Percentiles rank a stretch among this genome's conserved stretches.
These are phyloP conservation scores for Gossypium gossypioides DNA, from an alignment of 441 rosid species.

Conservation along the genomic window DNA sequence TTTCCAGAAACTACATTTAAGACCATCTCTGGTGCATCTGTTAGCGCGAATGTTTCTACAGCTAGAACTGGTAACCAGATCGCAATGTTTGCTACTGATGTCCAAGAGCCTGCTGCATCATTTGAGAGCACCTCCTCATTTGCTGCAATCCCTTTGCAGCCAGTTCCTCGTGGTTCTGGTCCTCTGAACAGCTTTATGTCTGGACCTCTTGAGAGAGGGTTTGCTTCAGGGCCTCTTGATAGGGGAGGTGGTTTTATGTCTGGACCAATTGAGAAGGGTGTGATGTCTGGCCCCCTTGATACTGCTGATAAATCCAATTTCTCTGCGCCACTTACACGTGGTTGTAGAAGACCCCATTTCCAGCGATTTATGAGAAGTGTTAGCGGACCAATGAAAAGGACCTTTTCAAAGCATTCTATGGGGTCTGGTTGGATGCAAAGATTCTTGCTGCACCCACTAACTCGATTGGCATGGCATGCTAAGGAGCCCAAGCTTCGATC, in stretches of 20 bases:
- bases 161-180: slow-evolving; percentile 80
- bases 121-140: slow-evolving; percentile 92
- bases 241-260: slow-evolving; percentile 83
- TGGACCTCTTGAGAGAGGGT: slow-evolving; percentile 87
- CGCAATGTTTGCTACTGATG: slow-evolving; percentile 59
- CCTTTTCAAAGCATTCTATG: slow-evolving; percentile 67
- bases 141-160: slow-evolving; percentile 87
- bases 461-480: slow-evolving; percentile 58
- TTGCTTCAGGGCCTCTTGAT: slow-evolving; percentile 84
- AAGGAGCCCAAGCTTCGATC: slow-evolving; percentile 57
- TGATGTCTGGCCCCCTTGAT: slow-evolving; percentile 92
- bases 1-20: slow-evolving; percentile 79
- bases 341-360: slow-evolving; percentile 52
- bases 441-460: slow-evolving; percentile 62
- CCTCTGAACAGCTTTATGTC: slow-evolving; percentile 82
- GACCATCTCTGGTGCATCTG: slow-evolving; percentile 90
- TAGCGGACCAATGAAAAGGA: slow-evolving; percentile 83
- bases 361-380: slow-evolving; percentile 71
- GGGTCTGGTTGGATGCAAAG: slow-evolving; percentile 73
- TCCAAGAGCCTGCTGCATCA: slow-evolving; percentile 81
- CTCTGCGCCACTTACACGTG: slow-evolving; percentile 78
- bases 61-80: slow-evolving; percentile 79
- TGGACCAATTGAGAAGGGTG: slow-evolving; percentile 85
- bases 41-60: slow-evolving; percentile 89
- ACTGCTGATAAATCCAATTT: slow-evolving; percentile 64